A percentile compares a stretch with the other conserved stretches of the same genome.
Evolutionary conservation across 2,329 filamentous ascomycete species (phyloP).

Genomic region (Penicillium sp.): DNA sequence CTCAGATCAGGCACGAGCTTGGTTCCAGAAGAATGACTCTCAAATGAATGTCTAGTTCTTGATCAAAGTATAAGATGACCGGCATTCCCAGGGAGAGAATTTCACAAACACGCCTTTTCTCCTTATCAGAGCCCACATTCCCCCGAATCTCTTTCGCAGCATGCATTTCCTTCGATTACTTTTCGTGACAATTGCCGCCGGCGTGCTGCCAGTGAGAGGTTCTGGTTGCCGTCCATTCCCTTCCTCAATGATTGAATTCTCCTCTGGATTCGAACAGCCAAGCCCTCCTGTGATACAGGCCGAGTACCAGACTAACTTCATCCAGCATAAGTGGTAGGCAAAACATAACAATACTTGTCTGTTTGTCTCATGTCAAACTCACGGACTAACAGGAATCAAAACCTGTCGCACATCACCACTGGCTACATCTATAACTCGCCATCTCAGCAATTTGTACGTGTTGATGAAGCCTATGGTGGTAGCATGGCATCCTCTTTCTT

Average conservation of each 20-base stretch:
- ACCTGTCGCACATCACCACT: conserved; percentile 42
- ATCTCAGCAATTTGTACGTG: conserved; percentile 29
- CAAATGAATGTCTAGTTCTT: neutral
- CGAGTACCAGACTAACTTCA: conserved; percentile 35
- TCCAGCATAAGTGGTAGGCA: conserved; percentile 44
- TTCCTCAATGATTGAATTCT: conserved; percentile 25
- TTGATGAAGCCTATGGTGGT: conserved; percentile 33
- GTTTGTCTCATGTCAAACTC: neutral
- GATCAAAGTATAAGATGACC: neutral
- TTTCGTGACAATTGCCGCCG: neutral
- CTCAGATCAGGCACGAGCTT: neutral
- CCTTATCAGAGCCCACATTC: neutral
- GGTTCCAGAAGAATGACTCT: neutral
- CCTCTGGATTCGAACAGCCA: conserved; percentile 35
- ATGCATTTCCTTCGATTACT: neutral
- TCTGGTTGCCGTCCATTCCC: conserved; percentile 10
- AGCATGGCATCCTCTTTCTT: conserved; percentile 35
- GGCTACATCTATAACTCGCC: conserved; percentile 42
- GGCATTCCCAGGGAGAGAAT: neutral
- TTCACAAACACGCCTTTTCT: neutral
- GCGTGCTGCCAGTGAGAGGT: neutral
- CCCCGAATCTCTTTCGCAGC: neutral
- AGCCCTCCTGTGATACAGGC: conserved; percentile 34
- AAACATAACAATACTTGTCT: neutral
- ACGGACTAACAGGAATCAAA: conserved; percentile 34